phyloP scores from a whole-genome alignment of 1,284 basidiomycete species.

The Apiotrichum porosum region DNA sequence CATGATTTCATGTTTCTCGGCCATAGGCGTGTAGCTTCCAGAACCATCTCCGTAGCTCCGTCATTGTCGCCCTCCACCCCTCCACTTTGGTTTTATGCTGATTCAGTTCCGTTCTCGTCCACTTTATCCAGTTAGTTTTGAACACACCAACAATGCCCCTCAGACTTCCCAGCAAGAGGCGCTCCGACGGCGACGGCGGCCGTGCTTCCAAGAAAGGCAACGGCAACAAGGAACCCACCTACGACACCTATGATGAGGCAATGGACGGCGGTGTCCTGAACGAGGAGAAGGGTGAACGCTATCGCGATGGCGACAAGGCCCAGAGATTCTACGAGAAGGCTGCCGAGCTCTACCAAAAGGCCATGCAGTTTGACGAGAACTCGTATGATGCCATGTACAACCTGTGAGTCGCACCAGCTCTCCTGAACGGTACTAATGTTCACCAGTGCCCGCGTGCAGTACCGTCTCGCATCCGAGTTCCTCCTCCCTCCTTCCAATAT shows the following conservation, averaged over 20 bases:
- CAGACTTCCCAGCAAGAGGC: slow-evolving; percentile 11
- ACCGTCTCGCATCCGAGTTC: slow-evolving; percentile 41
- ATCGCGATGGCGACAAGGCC: slow-evolving; percentile 47
- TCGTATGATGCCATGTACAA: slow-evolving; percentile 48
- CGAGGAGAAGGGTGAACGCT: slow-evolving; percentile 50
- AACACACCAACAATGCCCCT: slow-evolving; percentile 4
- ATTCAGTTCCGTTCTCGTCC: too few species aligned
- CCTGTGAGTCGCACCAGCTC: slow-evolving; percentile 33
- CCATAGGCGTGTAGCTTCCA: too few species aligned
- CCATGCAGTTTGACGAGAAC: slow-evolving; percentile 27
- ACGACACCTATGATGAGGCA: slow-evolving; percentile 48
- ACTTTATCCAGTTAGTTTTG: too few species aligned
- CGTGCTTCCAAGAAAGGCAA: slow-evolving; percentile 27
- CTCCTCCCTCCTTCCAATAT: slow-evolving; percentile 38
- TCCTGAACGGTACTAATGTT: not conserved
- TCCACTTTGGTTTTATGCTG: too few species aligned
- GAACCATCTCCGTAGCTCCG: too few species aligned
- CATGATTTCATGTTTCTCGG: too few species aligned
- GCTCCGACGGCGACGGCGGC: slow-evolving; percentile 9
- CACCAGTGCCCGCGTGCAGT: slow-evolving; percentile 43
- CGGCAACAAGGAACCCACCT: slow-evolving; percentile 37
- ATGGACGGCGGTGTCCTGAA: slow-evolving; percentile 47
- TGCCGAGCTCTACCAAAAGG: slow-evolving; percentile 43
- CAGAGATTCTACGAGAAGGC: slow-evolving; percentile 46
- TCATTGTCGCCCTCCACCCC: too few species aligned